A percentile compares a stretch with the other conserved stretches of the same genome.
Conservation (phyloP, 305 asterid genomes). For the Fraxinus platypoda region DNA sequence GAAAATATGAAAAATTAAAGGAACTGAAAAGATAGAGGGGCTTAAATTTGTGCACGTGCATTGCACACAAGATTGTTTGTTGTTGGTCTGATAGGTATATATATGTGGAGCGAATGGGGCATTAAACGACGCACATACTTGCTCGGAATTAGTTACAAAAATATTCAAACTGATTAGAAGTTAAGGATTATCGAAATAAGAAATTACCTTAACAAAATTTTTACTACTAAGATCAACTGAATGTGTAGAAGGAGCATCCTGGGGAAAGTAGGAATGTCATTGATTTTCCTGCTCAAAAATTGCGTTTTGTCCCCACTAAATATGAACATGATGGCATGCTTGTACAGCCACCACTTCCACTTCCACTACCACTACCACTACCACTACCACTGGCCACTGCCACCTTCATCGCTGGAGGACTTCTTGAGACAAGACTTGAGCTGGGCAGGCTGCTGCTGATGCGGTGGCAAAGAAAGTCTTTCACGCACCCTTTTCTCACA, state of each 20-base stretch:
- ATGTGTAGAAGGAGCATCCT: slow-evolving; percentile 31
- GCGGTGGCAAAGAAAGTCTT: slow-evolving; percentile 14
- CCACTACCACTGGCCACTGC: slow-evolving; percentile 19
- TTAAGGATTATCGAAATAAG: background rate
- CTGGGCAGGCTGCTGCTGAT: slow-evolving; percentile 33
- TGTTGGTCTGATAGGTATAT: background rate
- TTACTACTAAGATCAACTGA: slow-evolving; percentile 38
- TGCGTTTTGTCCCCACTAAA: slow-evolving; percentile 66
- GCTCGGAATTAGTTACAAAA: slow-evolving; percentile 22
- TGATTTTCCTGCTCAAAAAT: slow-evolving; percentile 23
- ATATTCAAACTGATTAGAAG: slow-evolving; percentile 30
- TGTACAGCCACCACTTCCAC: slow-evolving; percentile 43
- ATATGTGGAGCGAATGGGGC: slow-evolving; percentile 18
- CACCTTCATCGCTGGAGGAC: slow-evolving; percentile 57
- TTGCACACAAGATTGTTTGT: background rate
- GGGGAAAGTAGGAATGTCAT: slow-evolving; percentile 31
- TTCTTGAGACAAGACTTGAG: slow-evolving; percentile 76
- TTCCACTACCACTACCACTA: slow-evolving; percentile 26
- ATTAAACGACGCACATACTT: slow-evolving; percentile 31
- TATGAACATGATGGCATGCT: slow-evolving; percentile 69
- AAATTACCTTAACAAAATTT: slow-evolving; percentile 15
- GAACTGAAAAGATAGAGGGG: no score
- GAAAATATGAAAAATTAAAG: no score
- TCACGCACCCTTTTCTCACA: slow-evolving; percentile 24
- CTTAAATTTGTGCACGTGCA: no score